Evolutionary conservation across 176 grass and related monocot genomes (phyloP).

Genomic region (Phyllostachys edulis): DNA sequence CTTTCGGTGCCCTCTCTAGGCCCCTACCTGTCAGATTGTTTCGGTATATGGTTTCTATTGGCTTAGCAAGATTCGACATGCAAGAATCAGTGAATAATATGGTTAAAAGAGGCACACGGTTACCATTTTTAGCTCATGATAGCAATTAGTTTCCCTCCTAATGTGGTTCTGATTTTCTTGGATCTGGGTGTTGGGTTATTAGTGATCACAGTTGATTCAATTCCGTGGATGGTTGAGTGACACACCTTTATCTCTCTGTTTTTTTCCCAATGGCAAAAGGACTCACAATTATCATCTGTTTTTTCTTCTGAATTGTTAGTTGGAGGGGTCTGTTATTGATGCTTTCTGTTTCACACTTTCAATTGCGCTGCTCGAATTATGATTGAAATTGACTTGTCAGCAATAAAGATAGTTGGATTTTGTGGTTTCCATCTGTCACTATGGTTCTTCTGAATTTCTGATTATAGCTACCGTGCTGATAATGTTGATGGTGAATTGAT

Average conservation of each 20-base stretch:
- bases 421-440: neutral
- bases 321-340: slow-evolving; percentile 6
- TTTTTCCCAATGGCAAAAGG: neutral
- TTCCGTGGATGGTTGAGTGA: neutral
- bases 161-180: slow-evolving; percentile 7
- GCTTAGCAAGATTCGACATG: neutral
- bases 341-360: slow-evolving; percentile 3
- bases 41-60: neutral
- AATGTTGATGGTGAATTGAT: neutral
- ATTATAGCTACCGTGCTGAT: neutral
- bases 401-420: neutral
- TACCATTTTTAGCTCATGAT: slow-evolving; percentile 7
- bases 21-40: neutral
- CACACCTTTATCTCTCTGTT: neutral
- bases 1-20: neutral
- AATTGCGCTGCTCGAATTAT: neutral
- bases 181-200: neutral
- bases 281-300: neutral
- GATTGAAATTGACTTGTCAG: neutral
- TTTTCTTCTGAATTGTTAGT: slow-evolving; percentile 7
- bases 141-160: neutral
- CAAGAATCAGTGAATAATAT: slow-evolving; percentile 2
- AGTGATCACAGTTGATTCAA: neutral
- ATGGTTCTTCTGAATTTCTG: slow-evolving; percentile 17
- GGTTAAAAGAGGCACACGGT: neutral